phyloP scores from a whole-genome alignment of 371 early-diverging fungal genomes.

The Lichtheimia corymbifera region DNA sequence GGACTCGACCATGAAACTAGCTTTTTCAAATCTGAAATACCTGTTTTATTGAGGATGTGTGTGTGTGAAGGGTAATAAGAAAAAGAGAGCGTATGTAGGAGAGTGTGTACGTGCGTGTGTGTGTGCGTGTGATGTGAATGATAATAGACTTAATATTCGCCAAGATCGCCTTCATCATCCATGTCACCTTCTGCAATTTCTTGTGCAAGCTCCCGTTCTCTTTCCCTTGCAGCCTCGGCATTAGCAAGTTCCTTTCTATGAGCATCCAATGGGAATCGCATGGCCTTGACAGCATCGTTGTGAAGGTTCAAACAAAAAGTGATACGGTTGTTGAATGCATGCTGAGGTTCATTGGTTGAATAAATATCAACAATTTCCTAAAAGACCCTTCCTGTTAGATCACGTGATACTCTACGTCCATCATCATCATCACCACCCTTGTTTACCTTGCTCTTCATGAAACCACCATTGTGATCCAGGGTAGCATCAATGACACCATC shows the following conservation, averaged over 20 bases:
- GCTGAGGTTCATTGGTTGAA: slow-evolving; percentile 93
- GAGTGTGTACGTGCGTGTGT: too few relatives aligned
- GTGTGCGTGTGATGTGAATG: too few relatives aligned
- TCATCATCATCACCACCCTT: neutral
- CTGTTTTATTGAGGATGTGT: too few relatives aligned
- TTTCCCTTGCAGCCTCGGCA: slow-evolving; percentile 84
- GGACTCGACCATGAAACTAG: too few relatives aligned
- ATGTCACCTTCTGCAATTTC: slow-evolving; percentile 89
- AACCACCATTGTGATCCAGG: slow-evolving; percentile 92
- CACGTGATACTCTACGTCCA: neutral
- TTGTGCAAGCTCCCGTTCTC: slow-evolving; percentile 89
- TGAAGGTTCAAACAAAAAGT: slow-evolving; percentile 94
- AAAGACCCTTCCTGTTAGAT: too few relatives aligned
- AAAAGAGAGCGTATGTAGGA: too few relatives aligned
- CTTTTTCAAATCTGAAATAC: too few relatives aligned
- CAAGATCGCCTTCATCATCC: slow-evolving; percentile 73
- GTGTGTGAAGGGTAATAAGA: too few relatives aligned
- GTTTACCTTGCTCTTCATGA: slow-evolving; percentile 81
- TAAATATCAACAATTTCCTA: slow-evolving; percentile 92
- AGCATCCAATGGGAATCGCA: slow-evolving; percentile 91
- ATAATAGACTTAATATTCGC: slow-evolving; percentile 34
- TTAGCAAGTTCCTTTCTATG: slow-evolving; percentile 83
- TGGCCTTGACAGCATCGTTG: slow-evolving; percentile 95
- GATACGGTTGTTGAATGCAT: slow-evolving; percentile 93
- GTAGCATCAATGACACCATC: slow-evolving; percentile 98